Evolutionary conservation across 1,284 basidiomycete genomes (phyloP), one percentile per base, ranked within the genome.

Genomic region (Porogramme epimiltina): DNA sequence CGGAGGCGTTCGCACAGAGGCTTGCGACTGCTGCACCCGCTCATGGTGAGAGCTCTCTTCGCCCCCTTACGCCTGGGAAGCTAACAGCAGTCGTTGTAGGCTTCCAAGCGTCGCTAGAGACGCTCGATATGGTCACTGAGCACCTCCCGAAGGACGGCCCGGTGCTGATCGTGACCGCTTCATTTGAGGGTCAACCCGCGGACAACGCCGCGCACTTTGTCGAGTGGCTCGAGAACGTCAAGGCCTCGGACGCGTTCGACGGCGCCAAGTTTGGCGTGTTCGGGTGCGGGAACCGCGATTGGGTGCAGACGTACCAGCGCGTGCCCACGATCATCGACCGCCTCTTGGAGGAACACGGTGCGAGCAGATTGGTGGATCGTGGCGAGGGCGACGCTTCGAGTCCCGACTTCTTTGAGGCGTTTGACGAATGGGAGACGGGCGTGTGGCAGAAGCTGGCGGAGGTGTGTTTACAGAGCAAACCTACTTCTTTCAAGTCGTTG

Each of bases 211-310:
- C 67, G 6, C 70, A 70, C 36, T 79, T 78, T 52, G 68, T 79
- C 24, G 69, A 73, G 37, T 74, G 71, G 68, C 59, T 79, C 15
- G 60, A 62, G 19, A 62, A 58, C 38, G 58, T 71, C 4, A 48
- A 20, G 63, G 56, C 11, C 13, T 6, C 34, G n/a, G 43, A 61
- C 20, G 64, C 65, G 45, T 63, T 76, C 41, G 51, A 64, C 1
- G 70, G 66, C 15, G 70, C 78, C 19, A 65, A 67, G 41, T 82
- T 70, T 57, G 73, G 71, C 8, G 74, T 82, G 18, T 80, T 82
- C 57, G 80, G 79, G 2, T 78, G 77, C 47, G 80, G 80, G 3
- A 78, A 80, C 62, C 72, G 68, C 46, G 80, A 81, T 58, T 82
- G 80, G 80, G 72, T 69, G 16, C 59, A 67, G 28, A 80, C 79